These are phyloP conservation scores for Rhodosorus marinus DNA, from an alignment of 23 red algal genomes.

Conservation along the genomic window DNA sequence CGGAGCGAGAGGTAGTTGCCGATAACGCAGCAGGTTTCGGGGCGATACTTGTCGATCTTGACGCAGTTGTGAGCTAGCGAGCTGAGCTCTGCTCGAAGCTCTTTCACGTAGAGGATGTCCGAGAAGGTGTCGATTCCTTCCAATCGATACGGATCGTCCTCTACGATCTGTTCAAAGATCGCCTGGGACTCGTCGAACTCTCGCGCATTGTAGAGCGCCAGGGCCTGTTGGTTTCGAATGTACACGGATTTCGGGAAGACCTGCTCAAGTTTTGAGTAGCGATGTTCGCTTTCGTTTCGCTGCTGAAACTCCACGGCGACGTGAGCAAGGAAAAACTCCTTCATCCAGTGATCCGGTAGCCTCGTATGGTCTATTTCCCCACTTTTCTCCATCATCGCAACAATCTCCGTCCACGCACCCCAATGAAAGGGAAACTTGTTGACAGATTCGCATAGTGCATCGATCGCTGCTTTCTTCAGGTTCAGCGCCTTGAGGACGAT, in stretches of 20 bases:
- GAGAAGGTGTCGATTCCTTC: constrained; percentile 80
- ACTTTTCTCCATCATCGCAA: constrained; percentile 8
- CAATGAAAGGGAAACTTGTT: constrained; percentile 28
- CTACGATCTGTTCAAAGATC: constrained; percentile 17
- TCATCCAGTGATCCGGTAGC: constrained; percentile 3
- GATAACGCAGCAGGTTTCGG: constrained; percentile 90
- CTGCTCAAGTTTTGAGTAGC: constrained; percentile 14
- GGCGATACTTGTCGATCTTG: constrained; percentile 56
- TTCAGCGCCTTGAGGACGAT: constrained; percentile 25
- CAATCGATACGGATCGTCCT: constrained; percentile 31
- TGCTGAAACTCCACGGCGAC: background rate
- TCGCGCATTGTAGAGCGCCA: constrained; percentile 42
- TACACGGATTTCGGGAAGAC: constrained; percentile 15
- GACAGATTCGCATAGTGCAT: constrained; percentile 17
- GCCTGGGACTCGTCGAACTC: constrained; percentile 77
- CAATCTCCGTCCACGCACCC: constrained; percentile 53
- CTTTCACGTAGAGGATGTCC: constrained; percentile 92
- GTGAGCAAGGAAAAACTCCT: constrained; percentile 30
- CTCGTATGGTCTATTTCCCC: background rate
- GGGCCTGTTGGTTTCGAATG: constrained; percentile 28
- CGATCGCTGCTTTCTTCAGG: constrained; percentile 4
- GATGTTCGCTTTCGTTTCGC: background rate
- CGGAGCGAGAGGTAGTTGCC: constrained; percentile 96
- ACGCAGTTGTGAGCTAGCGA: constrained; percentile 57
- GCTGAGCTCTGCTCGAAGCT: constrained; percentile 55